These are phyloP conservation scores for Tylopilus felleus DNA, from an alignment of 768 basidiomycete genomes.

Conservation along the genomic window DNA sequence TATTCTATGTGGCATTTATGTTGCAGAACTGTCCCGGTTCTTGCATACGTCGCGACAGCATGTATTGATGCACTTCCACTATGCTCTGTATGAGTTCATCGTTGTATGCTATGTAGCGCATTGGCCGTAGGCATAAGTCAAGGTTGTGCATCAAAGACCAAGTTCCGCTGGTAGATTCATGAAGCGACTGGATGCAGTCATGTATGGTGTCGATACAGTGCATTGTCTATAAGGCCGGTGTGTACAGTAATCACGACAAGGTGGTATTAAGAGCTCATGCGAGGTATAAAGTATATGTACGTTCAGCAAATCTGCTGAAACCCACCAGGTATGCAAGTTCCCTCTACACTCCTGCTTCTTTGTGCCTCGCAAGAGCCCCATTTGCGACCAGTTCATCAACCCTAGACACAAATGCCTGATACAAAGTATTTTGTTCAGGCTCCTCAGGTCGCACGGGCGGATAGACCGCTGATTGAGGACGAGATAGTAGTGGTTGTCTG, in stretches of 20 bases:
- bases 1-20: slow-evolving; percentile 2
- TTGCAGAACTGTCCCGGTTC: not conserved
- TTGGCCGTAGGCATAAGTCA: not conserved
- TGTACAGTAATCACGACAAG: not conserved
- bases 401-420: slow-evolving; percentile 21
- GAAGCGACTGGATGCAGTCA: not conserved
- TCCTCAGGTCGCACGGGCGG: slow-evolving; percentile 15
- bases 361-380: slow-evolving; percentile 15
- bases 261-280: not conserved
- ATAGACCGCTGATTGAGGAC: slow-evolving; percentile 19
- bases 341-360: not conserved
- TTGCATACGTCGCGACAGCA: not conserved
- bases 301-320: not conserved
- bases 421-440: slow-evolving; percentile 18
- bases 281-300: slow-evolving; percentile 1
- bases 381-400: slow-evolving; percentile 19
- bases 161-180: not conserved
- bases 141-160: too few relatives aligned
- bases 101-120: not conserved
- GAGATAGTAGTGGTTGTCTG: slow-evolving; percentile 15
- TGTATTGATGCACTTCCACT: not conserved
- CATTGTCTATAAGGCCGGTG: not conserved
- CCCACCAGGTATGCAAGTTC: not conserved
- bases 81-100: not conserved
- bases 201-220: not conserved